Percentiles rank a stretch among this genome's conserved stretches.
Evolutionary conservation across 2,329 filamentous ascomycete genomes (phyloP).

Genomic region (Xylaria sp.): DNA sequence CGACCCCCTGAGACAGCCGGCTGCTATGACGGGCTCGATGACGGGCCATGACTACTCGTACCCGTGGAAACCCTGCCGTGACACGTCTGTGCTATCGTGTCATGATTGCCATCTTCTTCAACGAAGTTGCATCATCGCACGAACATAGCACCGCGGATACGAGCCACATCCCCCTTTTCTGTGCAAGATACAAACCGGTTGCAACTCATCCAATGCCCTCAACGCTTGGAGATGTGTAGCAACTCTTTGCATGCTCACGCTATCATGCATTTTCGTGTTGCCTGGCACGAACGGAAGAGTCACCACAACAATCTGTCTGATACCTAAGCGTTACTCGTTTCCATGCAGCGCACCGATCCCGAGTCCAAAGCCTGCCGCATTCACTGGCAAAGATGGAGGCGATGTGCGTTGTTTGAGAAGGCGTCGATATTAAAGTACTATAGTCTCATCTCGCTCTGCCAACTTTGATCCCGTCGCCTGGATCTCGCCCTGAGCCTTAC

Average conservation of each 20-base stretch:
- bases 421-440: conserved; percentile 11
- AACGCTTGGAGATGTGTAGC: conserved; percentile 15
- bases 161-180: conserved; percentile 14
- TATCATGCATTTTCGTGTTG: conserved; percentile 4
- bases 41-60: not conserved
- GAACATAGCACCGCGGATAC: conserved; percentile 23
- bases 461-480: conserved; percentile 2
- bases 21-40: not conserved
- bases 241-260: conserved; percentile 5
- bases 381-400: not conserved
- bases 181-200: not conserved
- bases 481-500: not conserved
- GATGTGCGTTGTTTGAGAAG: not conserved
- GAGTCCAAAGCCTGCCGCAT: not conserved
- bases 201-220: conserved; percentile 4
- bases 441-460: conserved; percentile 6
- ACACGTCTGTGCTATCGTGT: not conserved
- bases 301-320: not conserved
- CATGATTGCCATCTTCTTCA: not conserved
- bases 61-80: conserved; percentile 6
- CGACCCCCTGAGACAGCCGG: conserved; percentile 6
- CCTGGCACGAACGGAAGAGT: conserved; percentile 6
- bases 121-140: conserved; percentile 14
- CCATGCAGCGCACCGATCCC: conserved; percentile 3
- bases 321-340: not conserved